Base-by-base conservation (phyloP, 352 stramenopile species). In the Aphanomyces invadans region DNA sequence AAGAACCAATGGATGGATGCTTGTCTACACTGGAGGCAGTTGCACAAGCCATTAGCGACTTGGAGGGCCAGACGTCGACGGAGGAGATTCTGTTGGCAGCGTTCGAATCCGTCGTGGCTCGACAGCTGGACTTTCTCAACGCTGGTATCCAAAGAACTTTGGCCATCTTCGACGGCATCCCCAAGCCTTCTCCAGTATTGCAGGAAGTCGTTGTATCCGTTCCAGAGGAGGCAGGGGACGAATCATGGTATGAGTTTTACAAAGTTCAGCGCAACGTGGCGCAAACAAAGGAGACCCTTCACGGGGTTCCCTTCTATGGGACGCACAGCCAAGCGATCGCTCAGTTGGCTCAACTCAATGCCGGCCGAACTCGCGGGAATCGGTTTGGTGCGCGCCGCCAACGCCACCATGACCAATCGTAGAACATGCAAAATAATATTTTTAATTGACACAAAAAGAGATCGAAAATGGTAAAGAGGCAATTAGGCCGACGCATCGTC, bases 1-100 rank as follows among this genome's bases (percentile, higher is more conserved):
- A 77, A 46, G 81, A 92, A 60, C 83, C 83, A 0, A 90, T 85
- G 77, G 76, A 76, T 7, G 83, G 83, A 3, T 92, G 80, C 19
- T 31, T 90, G 49, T 90, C 81, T 46, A 92, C 81, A 53, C 65
- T 92, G 23, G 81, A 92, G 64, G 83, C 81, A 5, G 76, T 92
- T 0, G 80, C 77, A 1, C 57, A 73, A 10, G 76, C 81, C 4
- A 46, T 92, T 21, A 31, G 55, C 2, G 49, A 77, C 70, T 90
- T 55, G 17, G 4, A 62, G 11, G 59, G 59, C 23, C 7, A 66
- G 15, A 28, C 17, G n/a, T 4, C 38, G 4, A 56, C 44, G 17
- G 29, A 66, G 28, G 5, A 9, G 9, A 11, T 9, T 9, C 33
- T 66, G 21, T 3, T 66, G n/a, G 25, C 28, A 19, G 12, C 31